Evolutionary conservation across 2,329 filamentous ascomycete species (phyloP).

Genomic region (Sordariomycetes sp.): DNA sequence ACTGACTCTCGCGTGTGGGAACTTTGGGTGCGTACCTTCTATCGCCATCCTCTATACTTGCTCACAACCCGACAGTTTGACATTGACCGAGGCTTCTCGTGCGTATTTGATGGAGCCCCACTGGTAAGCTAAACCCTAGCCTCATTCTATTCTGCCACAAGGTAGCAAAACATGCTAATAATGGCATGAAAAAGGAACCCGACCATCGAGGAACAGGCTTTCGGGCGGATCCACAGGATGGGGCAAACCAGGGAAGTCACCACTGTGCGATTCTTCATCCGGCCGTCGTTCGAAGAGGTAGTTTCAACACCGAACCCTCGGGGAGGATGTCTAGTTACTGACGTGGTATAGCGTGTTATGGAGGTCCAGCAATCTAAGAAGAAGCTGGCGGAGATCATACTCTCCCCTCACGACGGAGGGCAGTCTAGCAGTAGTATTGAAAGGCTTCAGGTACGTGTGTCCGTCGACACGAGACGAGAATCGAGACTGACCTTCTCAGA

Average conservation of each 20-base stretch:
- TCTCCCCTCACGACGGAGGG: constrained; percentile 4
- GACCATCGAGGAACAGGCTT: constrained; percentile 29
- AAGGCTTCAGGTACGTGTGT: neutral
- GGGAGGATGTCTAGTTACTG: neutral
- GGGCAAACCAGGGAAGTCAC: constrained; percentile 23
- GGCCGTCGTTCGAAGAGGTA: constrained; percentile 25
- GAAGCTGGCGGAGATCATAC: constrained; percentile 2
- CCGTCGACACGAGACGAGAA: neutral
- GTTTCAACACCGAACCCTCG: neutral
- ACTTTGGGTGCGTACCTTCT: constrained; percentile 28
- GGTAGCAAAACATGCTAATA: neutral
- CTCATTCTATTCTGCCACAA: neutral
- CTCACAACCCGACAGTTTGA: constrained; percentile 20
- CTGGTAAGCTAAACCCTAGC: constrained; percentile 16
- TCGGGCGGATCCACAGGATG: constrained; percentile 25
- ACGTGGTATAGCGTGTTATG: neutral
- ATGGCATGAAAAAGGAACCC: constrained; percentile 23
- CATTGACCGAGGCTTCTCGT: constrained; percentile 32
- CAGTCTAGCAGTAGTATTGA: neutral
- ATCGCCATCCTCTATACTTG: neutral
- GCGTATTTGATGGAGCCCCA: constrained; percentile 40
- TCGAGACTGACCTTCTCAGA: neutral
- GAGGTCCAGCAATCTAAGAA: constrained; percentile 6
- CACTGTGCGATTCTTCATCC: constrained; percentile 24
- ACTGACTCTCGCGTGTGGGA: neutral